phyloP scores from a whole-genome alignment of 2,329 filamentous ascomycete genomes.

The Hansfordia pulvinata region DNA sequence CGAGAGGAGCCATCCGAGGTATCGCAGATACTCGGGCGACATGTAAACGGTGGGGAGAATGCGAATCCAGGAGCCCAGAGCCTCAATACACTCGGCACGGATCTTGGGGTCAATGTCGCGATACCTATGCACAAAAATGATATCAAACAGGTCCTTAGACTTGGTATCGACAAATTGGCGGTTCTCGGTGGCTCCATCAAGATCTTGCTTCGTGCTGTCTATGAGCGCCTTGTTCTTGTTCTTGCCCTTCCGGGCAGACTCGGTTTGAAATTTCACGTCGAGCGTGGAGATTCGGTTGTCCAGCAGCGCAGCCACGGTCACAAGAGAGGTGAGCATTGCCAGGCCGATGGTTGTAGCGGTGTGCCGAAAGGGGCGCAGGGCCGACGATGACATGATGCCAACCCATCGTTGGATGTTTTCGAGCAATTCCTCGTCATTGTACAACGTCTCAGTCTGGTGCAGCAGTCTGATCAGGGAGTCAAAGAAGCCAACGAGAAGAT shows the following conservation, averaged over 20 bases:
- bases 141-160: slow-evolving; percentile 79
- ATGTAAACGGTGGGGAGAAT: slow-evolving; percentile 78
- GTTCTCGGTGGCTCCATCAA: slow-evolving; percentile 56
- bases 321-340: slow-evolving; percentile 65
- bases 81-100: slow-evolving; percentile 74
- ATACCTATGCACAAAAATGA: slow-evolving; percentile 89
- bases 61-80: slow-evolving; percentile 80
- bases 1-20: slow-evolving; percentile 90
- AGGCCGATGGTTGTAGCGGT: slow-evolving; percentile 80
- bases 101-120: slow-evolving; percentile 87
- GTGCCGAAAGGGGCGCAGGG: slow-evolving; percentile 81
- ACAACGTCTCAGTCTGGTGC: slow-evolving; percentile 70
- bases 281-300: slow-evolving; percentile 61
- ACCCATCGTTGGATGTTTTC: slow-evolving; percentile 89
- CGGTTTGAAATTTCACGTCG: slow-evolving; percentile 65
- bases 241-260: slow-evolving; percentile 54
- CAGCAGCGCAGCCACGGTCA: slow-evolving; percentile 57
- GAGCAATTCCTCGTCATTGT: slow-evolving; percentile 62
- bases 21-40: slow-evolving; percentile 79
- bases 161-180: slow-evolving; percentile 56
- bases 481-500: slow-evolving; percentile 68
- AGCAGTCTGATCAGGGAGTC: slow-evolving; percentile 61
- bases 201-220: slow-evolving; percentile 56
- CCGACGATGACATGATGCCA: slow-evolving; percentile 77
- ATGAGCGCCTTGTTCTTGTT: slow-evolving; percentile 77